Base-by-base conservation (phyloP, 441 rosid genomes). In the Omphalea diandra region DNA sequence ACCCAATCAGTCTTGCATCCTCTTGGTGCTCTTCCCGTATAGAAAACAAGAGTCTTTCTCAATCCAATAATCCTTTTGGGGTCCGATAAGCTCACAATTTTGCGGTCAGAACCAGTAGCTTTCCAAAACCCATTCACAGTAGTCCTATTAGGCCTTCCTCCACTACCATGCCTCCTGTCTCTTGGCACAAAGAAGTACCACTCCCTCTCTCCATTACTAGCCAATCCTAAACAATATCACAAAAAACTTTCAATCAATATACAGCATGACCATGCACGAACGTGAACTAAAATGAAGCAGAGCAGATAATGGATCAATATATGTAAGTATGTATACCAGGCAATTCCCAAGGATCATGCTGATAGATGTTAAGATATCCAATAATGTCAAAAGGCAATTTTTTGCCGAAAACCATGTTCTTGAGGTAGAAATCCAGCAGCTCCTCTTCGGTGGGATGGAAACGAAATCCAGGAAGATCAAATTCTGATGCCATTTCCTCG, bases 171-270 rank as follows among this genome's bases (percentile, higher is more conserved):
- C 72, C 90, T 94, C 84, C 92, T 83, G 78, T 94, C 98, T 68
- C 99, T 83, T 0, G 97, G 99, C 73, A 94, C 99, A 68, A 89
- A 88, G 75, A 94, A 94, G 43, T 94, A 94, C 99, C 99, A 94
- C 53, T 94, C 98, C 43, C 98, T 85, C 65, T 89, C 99, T 1
- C 98, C 98, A 52, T 89, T 83, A 75, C 58, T 86, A 0, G 99
- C 86, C 87, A 92, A 68, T 36, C 77, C 99, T 94, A 57, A 33
- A 32, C 5, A 12, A 36, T n/a, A 18, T 0, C 0, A 6, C 31
- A 27, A 55, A 55, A 18, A 57, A 15, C 11, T 31, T 31, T 4
- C 22, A 57, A 57, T 31, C 53, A 47, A 47, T 40, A 40, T n/a
- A n/a, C n/a, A n/a, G n/a, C n/a, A n/a, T n/a, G n/a, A n/a, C n/a